Conservation (phyloP, 1,139 yeast species). For the Geotrichum siamense region DNA sequence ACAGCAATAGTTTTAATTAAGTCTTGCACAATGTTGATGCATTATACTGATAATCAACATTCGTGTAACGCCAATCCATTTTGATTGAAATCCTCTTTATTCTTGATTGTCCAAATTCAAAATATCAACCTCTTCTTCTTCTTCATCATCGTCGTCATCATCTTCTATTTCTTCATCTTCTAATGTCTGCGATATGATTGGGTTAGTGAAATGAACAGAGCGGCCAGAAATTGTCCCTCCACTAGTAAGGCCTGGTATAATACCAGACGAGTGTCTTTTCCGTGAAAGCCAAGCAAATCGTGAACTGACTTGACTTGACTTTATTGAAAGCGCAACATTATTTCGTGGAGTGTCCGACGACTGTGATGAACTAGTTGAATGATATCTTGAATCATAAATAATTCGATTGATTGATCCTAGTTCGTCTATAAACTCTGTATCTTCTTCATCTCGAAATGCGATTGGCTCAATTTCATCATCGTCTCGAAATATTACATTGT, state of each 20-base stretch:
- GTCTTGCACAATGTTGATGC: background rate
- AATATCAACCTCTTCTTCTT: background rate
- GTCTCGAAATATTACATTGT: background rate
- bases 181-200: background rate
- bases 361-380: background rate
- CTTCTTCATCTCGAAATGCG: background rate
- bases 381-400: background rate
- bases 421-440: background rate
- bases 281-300: constrained; percentile 15
- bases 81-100: too few species aligned
- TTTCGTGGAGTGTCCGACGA: background rate
- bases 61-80: too few species aligned
- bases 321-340: constrained; percentile 2
- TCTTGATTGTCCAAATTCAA: background rate
- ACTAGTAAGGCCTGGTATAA: constrained; percentile 37
- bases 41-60: too few species aligned
- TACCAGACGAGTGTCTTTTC: constrained; percentile 12
- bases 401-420: background rate
- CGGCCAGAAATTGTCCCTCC: background rate
- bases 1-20: too few species aligned
- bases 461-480: constrained; percentile 1
- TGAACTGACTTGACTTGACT: constrained; percentile 10
- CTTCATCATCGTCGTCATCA: constrained; percentile 1
- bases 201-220: constrained; percentile 4
- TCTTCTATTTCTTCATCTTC: background rate